Base-by-base conservation (phyloP, 2,329 filamentous ascomycete species). In the Cladosporium sp. region DNA sequence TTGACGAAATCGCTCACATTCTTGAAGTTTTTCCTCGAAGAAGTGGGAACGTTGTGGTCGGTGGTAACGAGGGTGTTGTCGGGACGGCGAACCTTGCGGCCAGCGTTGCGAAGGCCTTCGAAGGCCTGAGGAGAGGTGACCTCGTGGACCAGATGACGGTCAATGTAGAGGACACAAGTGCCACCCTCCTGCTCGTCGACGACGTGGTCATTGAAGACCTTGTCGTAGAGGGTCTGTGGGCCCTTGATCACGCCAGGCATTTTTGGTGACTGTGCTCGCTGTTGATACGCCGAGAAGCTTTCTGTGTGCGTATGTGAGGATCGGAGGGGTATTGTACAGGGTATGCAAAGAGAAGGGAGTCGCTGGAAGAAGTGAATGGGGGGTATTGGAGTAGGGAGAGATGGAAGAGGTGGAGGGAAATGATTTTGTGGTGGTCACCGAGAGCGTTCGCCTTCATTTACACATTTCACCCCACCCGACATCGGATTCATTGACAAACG, bases 121-220 rank as follows among this genome's bases (percentile, higher is more conserved):
- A 97, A 98, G 41, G 93, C 93, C 88, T 97, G 93, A 56, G 93
- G 93, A 62, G 92, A 96, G 62, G 93, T 98, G 68, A 98, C 93
- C 78, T 98, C 93, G 69, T 98, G 93, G 55, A 97, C 91, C 55
- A 98, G 79, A 78, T 98, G 93, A 70, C 93, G 82, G 73, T 95
- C 89, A 67, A 97, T 97, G 70, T 97, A 97, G 53, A 97, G 78
- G 57, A 95, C 76, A 62, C 94, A 78, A 52, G 91, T 96, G 72
- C 92, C 92, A 72, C 97, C 92, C 50, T 89, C 82, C 78, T 91
- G 88, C 80, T 95, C 87, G 65, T 96, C 88, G 66, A 98, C 91
- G 63, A 97, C 85, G 71, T 98, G 93, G 74, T 85, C 85, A 63
- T 88, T 82, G 64, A 97, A 86, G 72, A 97, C 91, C 83, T 97